Conservation (phyloP, 208 protist species). For the Acanthamoeba castellanii region DNA sequence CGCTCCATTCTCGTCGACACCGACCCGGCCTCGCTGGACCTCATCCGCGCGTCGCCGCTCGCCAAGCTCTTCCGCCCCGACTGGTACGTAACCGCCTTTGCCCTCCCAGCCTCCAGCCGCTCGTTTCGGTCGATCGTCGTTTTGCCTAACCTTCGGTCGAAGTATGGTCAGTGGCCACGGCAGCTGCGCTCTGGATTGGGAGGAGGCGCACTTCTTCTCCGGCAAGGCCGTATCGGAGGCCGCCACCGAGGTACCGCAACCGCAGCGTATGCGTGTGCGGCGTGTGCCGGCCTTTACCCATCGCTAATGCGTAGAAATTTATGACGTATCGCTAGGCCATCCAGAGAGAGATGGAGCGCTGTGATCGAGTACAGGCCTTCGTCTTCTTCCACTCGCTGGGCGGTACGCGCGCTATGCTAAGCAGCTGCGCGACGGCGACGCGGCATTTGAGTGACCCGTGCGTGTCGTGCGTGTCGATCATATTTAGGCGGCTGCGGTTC, state of each 20-base stretch:
- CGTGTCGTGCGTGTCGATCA: not conserved
- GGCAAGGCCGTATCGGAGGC: not conserved
- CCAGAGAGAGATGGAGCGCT: not conserved
- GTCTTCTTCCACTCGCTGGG: not conserved
- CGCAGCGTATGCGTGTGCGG: too few species aligned
- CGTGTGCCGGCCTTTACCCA: not conserved
- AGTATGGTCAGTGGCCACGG: not conserved
- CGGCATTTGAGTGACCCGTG: not conserved
- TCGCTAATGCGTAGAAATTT: not conserved
- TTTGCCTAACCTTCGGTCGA: not conserved
- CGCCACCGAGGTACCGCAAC: not conserved
- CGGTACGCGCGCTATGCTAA: not conserved
- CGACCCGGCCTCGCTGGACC: not conserved
- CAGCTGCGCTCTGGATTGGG: not conserved
- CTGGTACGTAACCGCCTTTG: not conserved
- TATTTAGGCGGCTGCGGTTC: not conserved
- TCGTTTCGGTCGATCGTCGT: not conserved
- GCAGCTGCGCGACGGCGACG: not conserved
- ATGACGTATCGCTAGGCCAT: not conserved
- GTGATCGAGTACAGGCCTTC: not conserved
- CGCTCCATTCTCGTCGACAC: conserved; percentile 1
- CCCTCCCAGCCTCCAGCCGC: not conserved
- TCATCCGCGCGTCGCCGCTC: not conserved
- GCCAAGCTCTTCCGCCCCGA: not conserved
- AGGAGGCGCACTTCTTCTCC: not conserved